A percentile compares a stretch with the other conserved stretches of the same genome.
Evolutionary conservation across 192 early-diverging fungal genomes (phyloP).

Genomic region (Pilobolus umbonatus): DNA sequence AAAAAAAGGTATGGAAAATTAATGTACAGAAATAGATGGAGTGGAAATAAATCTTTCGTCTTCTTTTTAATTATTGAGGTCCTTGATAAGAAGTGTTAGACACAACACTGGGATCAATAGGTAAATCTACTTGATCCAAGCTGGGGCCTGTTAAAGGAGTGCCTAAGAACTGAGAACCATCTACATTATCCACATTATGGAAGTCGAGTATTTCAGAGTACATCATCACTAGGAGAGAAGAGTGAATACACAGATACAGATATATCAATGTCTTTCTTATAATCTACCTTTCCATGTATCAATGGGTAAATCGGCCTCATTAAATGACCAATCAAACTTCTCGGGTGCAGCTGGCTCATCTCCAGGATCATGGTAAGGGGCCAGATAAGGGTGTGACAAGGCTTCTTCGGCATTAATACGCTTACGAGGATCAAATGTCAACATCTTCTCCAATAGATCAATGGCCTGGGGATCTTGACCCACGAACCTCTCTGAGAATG

Average conservation of each 20-base stretch:
- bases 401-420: slow-evolving; percentile 86
- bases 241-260: background rate
- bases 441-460: slow-evolving; percentile 86
- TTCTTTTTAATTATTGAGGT: too few species aligned
- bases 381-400: slow-evolving; percentile 84
- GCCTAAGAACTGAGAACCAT: slow-evolving; percentile 34
- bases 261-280: background rate
- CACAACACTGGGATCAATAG: too few species aligned
- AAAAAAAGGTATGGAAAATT: too few species aligned
- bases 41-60: too few species aligned
- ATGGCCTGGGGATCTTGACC: slow-evolving; percentile 72
- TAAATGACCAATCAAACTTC: slow-evolving; percentile 94
- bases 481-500: slow-evolving; percentile 79
- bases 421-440: slow-evolving; percentile 90
- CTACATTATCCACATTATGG: slow-evolving; percentile 53
- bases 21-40: too few species aligned
- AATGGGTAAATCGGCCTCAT: slow-evolving; percentile 81
- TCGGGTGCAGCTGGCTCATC: slow-evolving; percentile 81
- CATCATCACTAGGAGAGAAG: slow-evolving; percentile 60
- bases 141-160: slow-evolving; percentile 34
- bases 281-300: slow-evolving; percentile 81
- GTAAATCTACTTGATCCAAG: slow-evolving; percentile 2
- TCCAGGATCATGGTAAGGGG: slow-evolving; percentile 84
- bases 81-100: too few species aligned
- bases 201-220: slow-evolving; percentile 79